Percentiles rank a stretch among this genome's conserved stretches.
These are phyloP conservation scores for Aphanomyces stellatus DNA, from an alignment of 352 stramenopile genomes.

Conservation along the genomic window DNA sequence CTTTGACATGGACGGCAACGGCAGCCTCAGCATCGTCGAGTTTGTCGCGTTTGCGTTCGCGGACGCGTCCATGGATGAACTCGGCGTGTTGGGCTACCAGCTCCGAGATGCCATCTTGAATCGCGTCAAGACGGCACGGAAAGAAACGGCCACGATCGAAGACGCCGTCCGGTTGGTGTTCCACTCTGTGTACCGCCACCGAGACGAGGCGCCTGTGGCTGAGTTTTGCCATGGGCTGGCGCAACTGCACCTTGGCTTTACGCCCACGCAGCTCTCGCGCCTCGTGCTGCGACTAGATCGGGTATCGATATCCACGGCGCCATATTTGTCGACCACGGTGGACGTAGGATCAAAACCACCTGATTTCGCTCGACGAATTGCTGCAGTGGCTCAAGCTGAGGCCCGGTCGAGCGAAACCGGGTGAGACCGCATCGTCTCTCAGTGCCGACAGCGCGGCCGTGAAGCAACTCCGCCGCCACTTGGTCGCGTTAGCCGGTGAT, in stretches of 20 bases:
- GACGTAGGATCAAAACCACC: constrained; percentile 30
- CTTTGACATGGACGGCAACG: constrained; percentile 34
- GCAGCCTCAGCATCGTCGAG: constrained; percentile 43
- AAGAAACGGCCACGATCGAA: constrained; percentile 32
- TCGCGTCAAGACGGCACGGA: constrained; percentile 28
- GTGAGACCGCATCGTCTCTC: background rate
- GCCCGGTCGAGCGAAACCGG: background rate
- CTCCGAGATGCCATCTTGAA: constrained; percentile 40
- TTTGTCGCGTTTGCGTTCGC: constrained; percentile 69
- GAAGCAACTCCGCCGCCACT: background rate
- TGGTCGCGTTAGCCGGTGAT: background rate
- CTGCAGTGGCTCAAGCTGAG: constrained; percentile 50
- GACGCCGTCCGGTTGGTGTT: constrained; percentile 54
- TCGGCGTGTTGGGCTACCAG: constrained; percentile 41
- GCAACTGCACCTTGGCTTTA: constrained; percentile 35
- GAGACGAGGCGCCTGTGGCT: constrained; percentile 6
- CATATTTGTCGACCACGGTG: background rate
- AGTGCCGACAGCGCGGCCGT: background rate
- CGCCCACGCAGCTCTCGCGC: constrained; percentile 37
- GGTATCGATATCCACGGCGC: background rate
- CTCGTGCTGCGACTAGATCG: constrained; percentile 47
- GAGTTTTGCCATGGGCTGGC: constrained; percentile 36
- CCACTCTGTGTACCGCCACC: constrained; percentile 30
- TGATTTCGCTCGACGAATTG: constrained; percentile 62
- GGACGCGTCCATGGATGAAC: constrained; percentile 19